Base-by-base conservation (phyloP, 805 yeast genomes). In the Candida schatavii region DNA sequence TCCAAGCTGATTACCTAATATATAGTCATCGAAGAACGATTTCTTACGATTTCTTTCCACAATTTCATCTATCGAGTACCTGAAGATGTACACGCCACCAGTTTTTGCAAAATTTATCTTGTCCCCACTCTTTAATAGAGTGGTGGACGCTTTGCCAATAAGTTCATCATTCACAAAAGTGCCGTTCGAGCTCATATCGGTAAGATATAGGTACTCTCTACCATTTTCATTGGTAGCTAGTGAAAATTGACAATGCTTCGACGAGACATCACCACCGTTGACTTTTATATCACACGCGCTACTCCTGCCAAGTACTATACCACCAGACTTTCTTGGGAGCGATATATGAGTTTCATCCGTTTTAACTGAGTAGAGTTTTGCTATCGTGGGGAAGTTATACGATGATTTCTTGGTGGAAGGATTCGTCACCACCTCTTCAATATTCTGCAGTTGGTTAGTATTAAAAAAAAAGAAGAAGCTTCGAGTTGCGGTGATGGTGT, bases 181-280 rank as follows among this genome's bases (percentile, higher is more conserved):
- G 1, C 91, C 90, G 55, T 85, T 84, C 2, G 85, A 66, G 47
- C 80, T 74, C 25, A 67, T 49, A 56, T 84, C 91, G 2, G 77
- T 70, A 9, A 83, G 53, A 47, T 75, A 78, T 46, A 52, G 70
- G 47, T 43, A 63, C 46, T 56, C 77, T 46, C 47, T 49, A 17
- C 52, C 43, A 15, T 65, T 67, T 28, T 2, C 63, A 56, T 41
- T 65, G 54, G 40, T 45, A 5, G 77, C 63, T 4, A 75, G 59
- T 2, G 72, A 58, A 7, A 84, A 56, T 41, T 72, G 73, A 50
- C 87, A 80, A 54, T 85, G 91, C 23, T 68, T 65, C 0, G 87
- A 78, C 0, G 89, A 83, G 6, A 83, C 79, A 50, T 84, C 89
- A 0, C 66, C 60, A 7, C 80, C 82, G n/a, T 51, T 44, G 3